These are phyloP conservation scores for Fistulinella cinereoalba DNA, from an alignment of 1,284 basidiomycete genomes.

Conservation along the genomic window DNA sequence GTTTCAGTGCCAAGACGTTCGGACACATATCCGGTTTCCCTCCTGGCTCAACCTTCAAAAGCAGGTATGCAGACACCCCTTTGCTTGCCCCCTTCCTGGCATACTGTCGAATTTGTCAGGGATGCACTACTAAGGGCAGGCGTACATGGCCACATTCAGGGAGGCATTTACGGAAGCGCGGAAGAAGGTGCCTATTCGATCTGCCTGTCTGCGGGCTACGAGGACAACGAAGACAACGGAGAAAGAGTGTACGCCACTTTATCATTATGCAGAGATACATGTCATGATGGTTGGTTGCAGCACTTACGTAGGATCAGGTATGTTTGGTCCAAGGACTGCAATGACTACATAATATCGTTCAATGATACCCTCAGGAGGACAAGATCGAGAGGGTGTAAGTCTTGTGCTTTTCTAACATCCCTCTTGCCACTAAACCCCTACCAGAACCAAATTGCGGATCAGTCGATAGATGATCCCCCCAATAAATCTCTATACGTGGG, in stretches of 20 bases:
- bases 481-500: constrained; percentile 37
- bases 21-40: constrained; percentile 17
- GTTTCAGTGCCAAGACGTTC: constrained; percentile 12
- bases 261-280: neutral
- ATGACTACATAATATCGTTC: neutral
- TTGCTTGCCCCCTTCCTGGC: too few relatives aligned
- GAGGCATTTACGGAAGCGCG: constrained; percentile 28
- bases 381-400: constrained; percentile 24
- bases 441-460: constrained; percentile 32
- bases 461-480: constrained; percentile 31
- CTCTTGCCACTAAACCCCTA: neutral
- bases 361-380: constrained; percentile 21
- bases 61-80: constrained; percentile 11
- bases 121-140: constrained; percentile 6
- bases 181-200: constrained; percentile 39
- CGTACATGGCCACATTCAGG: constrained; percentile 16
- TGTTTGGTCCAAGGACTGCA: neutral
- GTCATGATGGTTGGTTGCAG: constrained; percentile 22
- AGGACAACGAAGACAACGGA: constrained; percentile 43
- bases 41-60: constrained; percentile 9
- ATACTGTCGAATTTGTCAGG: constrained; percentile 9
- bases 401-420: neutral
- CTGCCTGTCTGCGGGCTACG: constrained; percentile 41
- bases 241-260: constrained; percentile 38
- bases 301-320: constrained; percentile 40